These are phyloP conservation scores for Xerocomellus amylosporus DNA, from an alignment of 768 basidiomycete genomes.

Conservation along the genomic window DNA sequence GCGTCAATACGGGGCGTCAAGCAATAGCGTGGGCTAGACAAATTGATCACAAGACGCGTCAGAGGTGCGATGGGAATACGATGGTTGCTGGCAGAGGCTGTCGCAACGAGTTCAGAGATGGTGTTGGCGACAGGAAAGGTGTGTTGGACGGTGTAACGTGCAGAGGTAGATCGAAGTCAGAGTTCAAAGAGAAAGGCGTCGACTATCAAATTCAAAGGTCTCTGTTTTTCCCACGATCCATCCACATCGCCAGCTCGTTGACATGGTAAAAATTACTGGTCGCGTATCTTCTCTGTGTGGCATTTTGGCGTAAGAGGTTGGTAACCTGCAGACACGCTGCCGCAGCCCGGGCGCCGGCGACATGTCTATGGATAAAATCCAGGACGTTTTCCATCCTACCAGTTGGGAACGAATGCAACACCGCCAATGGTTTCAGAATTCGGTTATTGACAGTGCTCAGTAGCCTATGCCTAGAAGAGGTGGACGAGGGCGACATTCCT, in stretches of 20 bases:
- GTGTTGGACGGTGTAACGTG: constrained; percentile 13
- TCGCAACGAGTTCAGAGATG: constrained; percentile 11
- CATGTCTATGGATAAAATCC: neutral
- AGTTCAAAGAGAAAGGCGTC: constrained; percentile 27
- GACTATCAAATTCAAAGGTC: constrained; percentile 29
- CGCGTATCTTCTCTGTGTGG: neutral
- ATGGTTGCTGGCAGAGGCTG: constrained; percentile 13
- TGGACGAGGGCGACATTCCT: neutral
- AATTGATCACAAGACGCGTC: constrained; percentile 25
- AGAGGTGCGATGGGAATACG: constrained; percentile 15
- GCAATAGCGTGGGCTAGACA: constrained; percentile 10
- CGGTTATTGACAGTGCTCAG: neutral
- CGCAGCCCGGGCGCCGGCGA: too few species aligned
- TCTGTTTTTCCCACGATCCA: constrained; percentile 25
- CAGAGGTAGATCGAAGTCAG: constrained; percentile 28
- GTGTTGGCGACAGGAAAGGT: constrained; percentile 12
- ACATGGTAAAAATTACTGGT: too few species aligned
- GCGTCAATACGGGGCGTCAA: constrained; percentile 15
- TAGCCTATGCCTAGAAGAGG: neutral
- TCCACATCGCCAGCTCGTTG: neutral
- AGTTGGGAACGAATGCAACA: neutral
- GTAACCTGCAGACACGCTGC: too few species aligned
- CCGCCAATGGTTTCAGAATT: neutral
- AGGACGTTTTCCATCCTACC: too few species aligned
- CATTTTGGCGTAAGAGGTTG: neutral